These are phyloP conservation scores for Sarcodon sp. DNA, from an alignment of 768 basidiomycete species.

Conservation along the genomic window DNA sequence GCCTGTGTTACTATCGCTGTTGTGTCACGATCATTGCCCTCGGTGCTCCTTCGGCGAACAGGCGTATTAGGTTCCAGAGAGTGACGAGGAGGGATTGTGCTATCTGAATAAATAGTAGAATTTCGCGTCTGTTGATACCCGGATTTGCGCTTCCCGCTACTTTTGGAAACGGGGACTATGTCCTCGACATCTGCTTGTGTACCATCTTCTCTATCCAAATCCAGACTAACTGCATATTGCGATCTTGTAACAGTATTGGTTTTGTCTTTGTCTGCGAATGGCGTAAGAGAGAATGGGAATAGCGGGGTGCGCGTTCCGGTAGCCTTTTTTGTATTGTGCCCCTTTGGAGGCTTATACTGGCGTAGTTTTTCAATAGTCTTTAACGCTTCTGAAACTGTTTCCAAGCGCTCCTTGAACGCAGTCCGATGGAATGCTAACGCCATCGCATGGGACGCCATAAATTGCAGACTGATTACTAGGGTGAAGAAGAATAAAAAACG, in stretches of 20 bases:
- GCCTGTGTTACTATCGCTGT: conserved; percentile 35
- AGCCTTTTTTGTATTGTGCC: not conserved
- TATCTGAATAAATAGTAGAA: not conserved
- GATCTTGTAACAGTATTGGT: too few species aligned
- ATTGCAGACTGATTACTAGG: conserved; percentile 47
- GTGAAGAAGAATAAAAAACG: conserved; percentile 69
- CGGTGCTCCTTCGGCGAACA: conserved; percentile 1
- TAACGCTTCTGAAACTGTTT: conserved; percentile 39
- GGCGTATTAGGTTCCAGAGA: conserved; percentile 19
- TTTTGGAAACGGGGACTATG: not conserved
- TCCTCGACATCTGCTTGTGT: not conserved
- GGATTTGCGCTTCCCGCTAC: not conserved
- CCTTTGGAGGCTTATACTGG: conserved; percentile 21
- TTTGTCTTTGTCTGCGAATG: not conserved
- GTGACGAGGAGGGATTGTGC: conserved; percentile 21
- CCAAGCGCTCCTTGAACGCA: conserved; percentile 62
- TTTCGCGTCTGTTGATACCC: not conserved
- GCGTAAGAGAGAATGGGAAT: not conserved
- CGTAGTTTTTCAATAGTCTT: conserved; percentile 55
- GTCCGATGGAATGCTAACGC: conserved; percentile 70
- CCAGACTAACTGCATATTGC: too few species aligned
- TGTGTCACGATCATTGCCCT: conserved; percentile 21
- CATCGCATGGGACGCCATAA: conserved; percentile 59
- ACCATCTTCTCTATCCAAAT: not conserved
- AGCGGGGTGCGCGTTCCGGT: not conserved